phyloP scores from a whole-genome alignment of 306 rosid species.

The Trifolium dubium region DNA sequence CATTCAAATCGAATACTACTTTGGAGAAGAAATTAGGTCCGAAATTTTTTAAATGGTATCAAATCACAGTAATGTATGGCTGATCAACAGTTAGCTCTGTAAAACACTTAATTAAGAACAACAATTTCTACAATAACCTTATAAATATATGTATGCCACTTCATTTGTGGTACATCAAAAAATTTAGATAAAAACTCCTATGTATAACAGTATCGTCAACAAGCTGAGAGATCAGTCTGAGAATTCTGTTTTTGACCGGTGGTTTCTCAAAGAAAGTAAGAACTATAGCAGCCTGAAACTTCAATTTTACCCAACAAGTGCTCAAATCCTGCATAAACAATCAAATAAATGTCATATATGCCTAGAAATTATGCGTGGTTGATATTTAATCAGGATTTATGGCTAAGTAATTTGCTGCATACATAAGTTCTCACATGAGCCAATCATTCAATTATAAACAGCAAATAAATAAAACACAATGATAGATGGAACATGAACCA shows the following conservation, averaged over 20 bases:
- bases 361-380: not conserved
- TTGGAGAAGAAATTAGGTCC: slow-evolving; percentile 15
- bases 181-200: slow-evolving; percentile 22
- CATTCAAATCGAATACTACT: slow-evolving; percentile 1
- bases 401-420: not conserved
- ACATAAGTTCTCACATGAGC: not conserved
- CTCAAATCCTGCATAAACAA: slow-evolving; percentile 46
- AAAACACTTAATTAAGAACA: slow-evolving; percentile 27
- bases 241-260: not conserved
- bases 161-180: slow-evolving; percentile 37
- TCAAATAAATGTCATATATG: not conserved
- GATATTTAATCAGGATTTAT: slow-evolving; percentile 3
- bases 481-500: not conserved
- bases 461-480: slow-evolving; percentile 5
- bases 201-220: slow-evolving; percentile 21
- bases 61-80: slow-evolving; percentile 2
- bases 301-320: slow-evolving; percentile 51
- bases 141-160: slow-evolving; percentile 5
- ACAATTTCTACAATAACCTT: slow-evolving; percentile 11
- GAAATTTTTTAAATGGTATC: slow-evolving; percentile 7
- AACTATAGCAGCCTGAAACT: slow-evolving; percentile 37
- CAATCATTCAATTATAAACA: slow-evolving; percentile 8
- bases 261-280: slow-evolving; percentile 43
- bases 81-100: slow-evolving; percentile 21
- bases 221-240: not conserved